Evolutionary conservation across 225 moss, liverwort and hornwort species (phyloP), one percentile per base, ranked within the genome.

Genomic region (Sphagnum contortum): DNA sequence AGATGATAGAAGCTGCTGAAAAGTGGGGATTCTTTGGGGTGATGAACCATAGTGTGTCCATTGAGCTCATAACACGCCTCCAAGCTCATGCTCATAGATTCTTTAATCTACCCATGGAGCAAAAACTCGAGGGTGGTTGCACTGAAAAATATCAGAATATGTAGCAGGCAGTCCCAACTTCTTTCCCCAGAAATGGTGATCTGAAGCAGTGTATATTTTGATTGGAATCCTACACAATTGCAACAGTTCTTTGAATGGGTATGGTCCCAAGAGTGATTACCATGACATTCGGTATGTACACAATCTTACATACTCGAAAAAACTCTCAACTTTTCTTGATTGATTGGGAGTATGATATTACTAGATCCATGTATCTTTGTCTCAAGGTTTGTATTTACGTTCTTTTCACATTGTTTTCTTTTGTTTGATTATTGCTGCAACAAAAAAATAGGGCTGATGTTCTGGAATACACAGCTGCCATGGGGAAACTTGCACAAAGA

Each of bases 41-140:
- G 48, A 57, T 56, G 11, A 57, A 67, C 47, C 66, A 67, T 56
- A 57, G 66, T 12, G 66, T 66, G 46, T 13, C 66, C 7, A 5
- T 48, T n/a, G 57, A 57, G 5, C 2, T 67, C 64, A 53, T 64
- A 13, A 50, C 5, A 13, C 14, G 12, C 12, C 50, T 50, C 45
- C 29, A 29, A 45, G 66, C 44, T 10, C 48, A 6, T 5, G 47
- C 12, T 9, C 45, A 9, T 12, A n/a, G 6, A 12, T 8, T 48
- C 3, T 57, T 57, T 47, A 9, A 11, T 8, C 48, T 45, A 9
- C 12, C 56, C n/a, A 12, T 57, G 10, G 66, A 57, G 10, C 45
- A 57, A 47, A 67, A 67, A n/a, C 47, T 48, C 5, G 3, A 57
- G 12, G 47, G 48, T 9, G 6, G 5, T 1, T 12, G 11, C 66